These are phyloP conservation scores for Pichia membranifaciens DNA, from an alignment of 805 yeast genomes.

Conservation along the genomic window DNA sequence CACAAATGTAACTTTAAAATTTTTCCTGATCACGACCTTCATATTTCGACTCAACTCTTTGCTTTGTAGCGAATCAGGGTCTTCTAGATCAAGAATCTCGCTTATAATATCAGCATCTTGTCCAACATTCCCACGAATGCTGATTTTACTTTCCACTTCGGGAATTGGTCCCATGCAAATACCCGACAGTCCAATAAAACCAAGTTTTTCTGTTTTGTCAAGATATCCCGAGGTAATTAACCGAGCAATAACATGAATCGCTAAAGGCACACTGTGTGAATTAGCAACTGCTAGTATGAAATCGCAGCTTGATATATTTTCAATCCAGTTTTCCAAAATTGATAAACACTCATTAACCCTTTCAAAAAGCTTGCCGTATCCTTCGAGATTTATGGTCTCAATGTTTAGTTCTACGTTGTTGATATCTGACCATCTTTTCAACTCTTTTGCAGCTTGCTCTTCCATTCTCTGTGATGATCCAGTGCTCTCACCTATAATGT, in stretches of 20 bases:
- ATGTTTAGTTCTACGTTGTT: conserved; percentile 41
- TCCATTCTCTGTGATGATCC: conserved; percentile 84
- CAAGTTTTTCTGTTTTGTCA: conserved; percentile 50
- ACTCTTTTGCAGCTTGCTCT: conserved; percentile 68
- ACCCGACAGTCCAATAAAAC: conserved; percentile 88
- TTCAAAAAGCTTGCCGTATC: conserved; percentile 82
- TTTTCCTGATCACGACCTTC: conserved; percentile 56
- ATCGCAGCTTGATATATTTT: conserved; percentile 56
- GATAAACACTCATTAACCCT: conserved; percentile 70
- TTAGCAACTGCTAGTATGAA: conserved; percentile 81
- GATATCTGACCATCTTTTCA: conserved; percentile 55
- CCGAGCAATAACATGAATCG: conserved; percentile 58
- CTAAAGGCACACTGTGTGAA: conserved; percentile 90
- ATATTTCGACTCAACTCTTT: conserved; percentile 62
- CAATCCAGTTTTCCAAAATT: conserved; percentile 62
- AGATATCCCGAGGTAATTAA: conserved; percentile 49
- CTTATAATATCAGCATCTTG: conserved; percentile 79
- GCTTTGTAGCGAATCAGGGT: conserved; percentile 65
- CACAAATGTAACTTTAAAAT: conserved; percentile 72
- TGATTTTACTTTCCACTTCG: conserved; percentile 75
- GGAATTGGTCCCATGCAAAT: conserved; percentile 85
- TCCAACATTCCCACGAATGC: conserved; percentile 62
- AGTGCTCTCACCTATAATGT: conserved; percentile 85
- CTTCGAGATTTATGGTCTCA: conserved; percentile 84
- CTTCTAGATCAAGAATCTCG: conserved; percentile 86